Percentiles rank a stretch among this genome's conserved stretches.
Evolutionary conservation across 768 basidiomycete genomes (phyloP).

Genomic region (Mycena kentingensis): DNA sequence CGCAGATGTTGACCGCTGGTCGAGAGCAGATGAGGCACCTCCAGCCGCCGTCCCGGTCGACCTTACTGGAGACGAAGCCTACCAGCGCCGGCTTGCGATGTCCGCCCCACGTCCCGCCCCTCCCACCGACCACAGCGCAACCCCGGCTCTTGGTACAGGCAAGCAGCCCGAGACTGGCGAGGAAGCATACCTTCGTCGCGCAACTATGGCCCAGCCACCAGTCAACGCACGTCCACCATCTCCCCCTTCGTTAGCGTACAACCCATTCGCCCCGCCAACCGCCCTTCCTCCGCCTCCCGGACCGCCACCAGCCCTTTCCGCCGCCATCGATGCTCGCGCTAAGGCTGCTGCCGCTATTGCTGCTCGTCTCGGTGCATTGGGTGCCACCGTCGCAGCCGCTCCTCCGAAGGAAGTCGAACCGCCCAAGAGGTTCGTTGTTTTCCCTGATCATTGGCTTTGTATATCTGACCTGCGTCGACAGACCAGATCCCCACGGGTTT

Average conservation of each 20-base stretch:
- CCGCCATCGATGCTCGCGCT: conserved; percentile 62
- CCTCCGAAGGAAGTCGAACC: conserved; percentile 36
- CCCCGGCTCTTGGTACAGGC: conserved; percentile 29
- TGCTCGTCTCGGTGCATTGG: conserved; percentile 67
- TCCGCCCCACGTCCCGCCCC: conserved; percentile 38
- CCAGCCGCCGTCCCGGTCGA: conserved; percentile 44
- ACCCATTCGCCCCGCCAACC: conserved; percentile 67
- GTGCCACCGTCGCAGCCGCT: conserved; percentile 33
- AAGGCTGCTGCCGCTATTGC: conserved; percentile 84
- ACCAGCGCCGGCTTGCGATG: conserved; percentile 73
- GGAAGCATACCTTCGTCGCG: conserved; percentile 65
- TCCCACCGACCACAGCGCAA: conserved; percentile 26
- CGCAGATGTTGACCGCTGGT: conserved; percentile 55
- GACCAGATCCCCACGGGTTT: conserved; percentile 70
- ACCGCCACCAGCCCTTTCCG: conserved; percentile 38
- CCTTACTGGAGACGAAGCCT: conserved; percentile 79
- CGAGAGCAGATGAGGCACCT: conserved; percentile 53
- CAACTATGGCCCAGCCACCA: conserved; percentile 50
- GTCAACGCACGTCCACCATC: conserved; percentile 42
- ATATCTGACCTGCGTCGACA: too few species aligned
- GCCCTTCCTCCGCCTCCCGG: conserved; percentile 59
- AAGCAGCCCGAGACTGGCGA: conserved; percentile 72
- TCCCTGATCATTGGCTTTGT: not conserved
- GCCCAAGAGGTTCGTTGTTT: conserved; percentile 12
- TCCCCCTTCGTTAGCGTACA: conserved; percentile 61